These are phyloP conservation scores for Aureobasidium uvarum DNA, from an alignment of 2,329 filamentous ascomycete genomes.

Conservation along the genomic window DNA sequence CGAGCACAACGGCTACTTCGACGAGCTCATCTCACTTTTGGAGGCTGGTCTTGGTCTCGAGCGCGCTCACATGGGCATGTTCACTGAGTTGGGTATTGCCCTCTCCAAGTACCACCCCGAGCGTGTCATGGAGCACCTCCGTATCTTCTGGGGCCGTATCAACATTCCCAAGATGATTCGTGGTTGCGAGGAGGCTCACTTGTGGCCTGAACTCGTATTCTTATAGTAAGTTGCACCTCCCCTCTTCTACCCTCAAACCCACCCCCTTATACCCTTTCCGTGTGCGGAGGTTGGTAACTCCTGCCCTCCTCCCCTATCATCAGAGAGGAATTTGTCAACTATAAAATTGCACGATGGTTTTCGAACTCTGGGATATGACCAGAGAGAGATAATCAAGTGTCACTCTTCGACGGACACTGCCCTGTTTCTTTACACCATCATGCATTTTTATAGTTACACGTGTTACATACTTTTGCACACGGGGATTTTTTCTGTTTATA, in stretches of 20 bases:
- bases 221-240: slow-evolving; percentile 57
- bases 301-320: no score
- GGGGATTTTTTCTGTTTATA: no score
- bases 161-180: slow-evolving; percentile 97
- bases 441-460: no score
- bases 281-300: no score
- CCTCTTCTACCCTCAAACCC: background rate
- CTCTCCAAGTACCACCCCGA: slow-evolving; percentile 94
- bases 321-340: no score
- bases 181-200: slow-evolving; percentile 86
- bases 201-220: slow-evolving; percentile 98
- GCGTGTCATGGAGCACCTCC: slow-evolving; percentile 95
- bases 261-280: background rate
- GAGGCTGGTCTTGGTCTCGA: slow-evolving; percentile 79
- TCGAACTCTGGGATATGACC: no score
- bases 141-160: slow-evolving; percentile 97
- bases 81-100: slow-evolving; percentile 88
- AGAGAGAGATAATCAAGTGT: no score
- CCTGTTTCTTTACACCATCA: no score
- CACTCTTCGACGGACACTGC: no score
- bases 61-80: slow-evolving; percentile 91
- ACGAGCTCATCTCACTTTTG: slow-evolving; percentile 90
- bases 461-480: no score
- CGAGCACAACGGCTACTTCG: slow-evolving; percentile 95
- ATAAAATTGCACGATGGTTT: no score